Base-by-base conservation (phyloP, 2,329 filamentous ascomycete species). In the Aureobasidium namibiae region DNA sequence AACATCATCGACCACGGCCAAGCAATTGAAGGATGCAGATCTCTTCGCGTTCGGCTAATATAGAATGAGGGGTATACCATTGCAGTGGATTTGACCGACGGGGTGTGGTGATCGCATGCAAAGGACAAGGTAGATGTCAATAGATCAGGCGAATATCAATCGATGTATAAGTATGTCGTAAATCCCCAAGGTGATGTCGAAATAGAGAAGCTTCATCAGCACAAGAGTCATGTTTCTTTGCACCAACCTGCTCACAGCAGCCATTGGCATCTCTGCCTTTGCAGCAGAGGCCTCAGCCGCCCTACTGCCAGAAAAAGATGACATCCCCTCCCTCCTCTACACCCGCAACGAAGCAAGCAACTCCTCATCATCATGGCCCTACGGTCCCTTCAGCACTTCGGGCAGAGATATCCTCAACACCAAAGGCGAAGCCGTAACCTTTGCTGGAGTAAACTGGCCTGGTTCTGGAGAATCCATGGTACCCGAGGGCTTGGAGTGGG, bases 401-500 rank as follows among this genome's bases (percentile, higher is more conserved):
- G 66, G 66, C 8, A 57, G 66, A 33, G 68, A 68, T n/a, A 66
- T 75, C 16, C 23, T 74, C 36, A 68, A 73, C 48, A 65, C 63
- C 11, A 69, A 68, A 56, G 70, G 70, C 44, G 61, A 71, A 44
- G 61, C 69, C 2, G 71, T 75, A 61, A 65, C 70, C 21, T 74
- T 80, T 58, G 81, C 79, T 3, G 82, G 83, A 0, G 76, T 77
- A 10, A 86, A 86, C 63, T 86, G 83, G 83, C 81, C 83, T 0
- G 83, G 82, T 0, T 78, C 81, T 18, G 78, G 76, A 41, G 82
- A 85, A 45, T 76, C 80, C 16, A 86, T 86, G 83, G 75, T 86
- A 0, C 83, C 83, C 0, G 83, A 87, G 63, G 84, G 84, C 2
- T 75, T 86, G 2, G 82, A 85, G 66, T 84, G 84, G 68, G 77